A percentile compares a stretch with the other conserved stretches of the same genome.
Conservation (phyloP, 768 basidiomycete species). For the Mycena haematopus region DNA sequence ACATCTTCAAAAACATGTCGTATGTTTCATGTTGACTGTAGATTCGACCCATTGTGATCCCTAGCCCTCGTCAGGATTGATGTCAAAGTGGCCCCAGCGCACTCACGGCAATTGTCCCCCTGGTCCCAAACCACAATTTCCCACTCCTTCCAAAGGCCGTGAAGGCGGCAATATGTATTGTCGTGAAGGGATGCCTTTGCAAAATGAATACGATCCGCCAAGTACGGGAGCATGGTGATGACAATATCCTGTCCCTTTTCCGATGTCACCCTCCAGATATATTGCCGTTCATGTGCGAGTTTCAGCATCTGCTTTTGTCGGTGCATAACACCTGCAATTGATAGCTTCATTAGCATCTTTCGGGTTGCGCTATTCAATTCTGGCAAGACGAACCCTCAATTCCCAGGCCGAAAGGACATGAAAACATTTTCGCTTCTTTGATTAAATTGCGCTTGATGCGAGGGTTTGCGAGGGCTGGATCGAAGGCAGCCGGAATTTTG, state of each 20-base stretch:
- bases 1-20: constrained; percentile 25
- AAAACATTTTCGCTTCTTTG: not conserved
- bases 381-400: no score
- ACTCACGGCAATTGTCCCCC: constrained; percentile 24
- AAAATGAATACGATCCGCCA: constrained; percentile 21
- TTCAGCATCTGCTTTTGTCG: constrained; percentile 4
- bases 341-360: constrained; percentile 3
- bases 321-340: constrained; percentile 12
- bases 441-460: constrained; percentile 22
- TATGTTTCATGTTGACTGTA: constrained; percentile 28
- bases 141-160: constrained; percentile 33
- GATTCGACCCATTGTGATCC: constrained; percentile 27
- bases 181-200: constrained; percentile 26
- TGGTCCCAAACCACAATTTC: constrained; percentile 32
- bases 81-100: no score
- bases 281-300: constrained; percentile 12
- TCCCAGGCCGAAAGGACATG: constrained; percentile 14
- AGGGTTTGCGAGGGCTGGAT: constrained; percentile 20
- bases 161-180: constrained; percentile 30
- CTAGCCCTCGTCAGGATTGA: no score
- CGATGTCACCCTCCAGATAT: constrained; percentile 20
- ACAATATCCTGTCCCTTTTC: constrained; percentile 14
- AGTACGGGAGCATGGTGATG: constrained; percentile 26
- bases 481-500: not conserved
- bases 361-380: no score